phyloP scores from a whole-genome alignment of 2,329 filamentous ascomycete species.

The Fusarium haematococcum region DNA sequence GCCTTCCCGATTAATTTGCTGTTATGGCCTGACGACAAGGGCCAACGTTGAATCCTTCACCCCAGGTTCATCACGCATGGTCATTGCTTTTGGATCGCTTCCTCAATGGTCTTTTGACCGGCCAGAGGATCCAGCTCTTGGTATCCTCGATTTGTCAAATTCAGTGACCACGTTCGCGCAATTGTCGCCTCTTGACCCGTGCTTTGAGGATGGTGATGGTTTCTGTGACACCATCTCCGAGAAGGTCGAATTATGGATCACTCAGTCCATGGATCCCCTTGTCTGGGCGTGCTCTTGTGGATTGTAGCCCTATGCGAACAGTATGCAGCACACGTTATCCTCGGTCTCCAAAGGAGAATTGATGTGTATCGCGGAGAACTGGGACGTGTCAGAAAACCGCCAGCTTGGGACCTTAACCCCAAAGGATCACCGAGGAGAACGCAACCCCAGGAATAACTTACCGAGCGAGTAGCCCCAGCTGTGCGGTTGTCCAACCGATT shows the following conservation, averaged over 20 bases:
- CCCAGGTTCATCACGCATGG: background rate
- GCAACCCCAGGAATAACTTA: background rate
- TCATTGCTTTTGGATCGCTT: constrained; percentile 1
- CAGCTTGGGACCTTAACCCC: background rate
- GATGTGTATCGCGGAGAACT: background rate
- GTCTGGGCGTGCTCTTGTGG: background rate
- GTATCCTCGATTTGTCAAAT: background rate
- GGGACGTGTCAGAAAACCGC: constrained; percentile 4
- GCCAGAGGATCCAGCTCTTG: background rate
- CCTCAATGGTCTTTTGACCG: background rate
- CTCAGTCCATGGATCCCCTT: background rate
- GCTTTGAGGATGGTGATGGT: background rate
- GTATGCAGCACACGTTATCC: background rate
- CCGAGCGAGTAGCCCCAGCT: background rate
- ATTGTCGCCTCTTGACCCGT: background rate
- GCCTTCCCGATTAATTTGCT: background rate
- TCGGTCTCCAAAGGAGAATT: constrained; percentile 6
- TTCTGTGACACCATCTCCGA: background rate
- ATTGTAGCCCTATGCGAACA: background rate
- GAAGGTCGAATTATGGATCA: background rate
- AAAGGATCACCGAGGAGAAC: constrained; percentile 9
- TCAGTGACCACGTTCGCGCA: background rate
- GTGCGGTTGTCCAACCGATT: constrained; percentile 3
- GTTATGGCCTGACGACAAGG: background rate
- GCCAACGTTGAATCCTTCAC: background rate